A percentile compares a stretch with the other conserved stretches of the same genome.
Evolutionary conservation across 2,329 filamentous ascomycete species (phyloP).

Genomic region (Pseudocercospora pini-densiflorae): DNA sequence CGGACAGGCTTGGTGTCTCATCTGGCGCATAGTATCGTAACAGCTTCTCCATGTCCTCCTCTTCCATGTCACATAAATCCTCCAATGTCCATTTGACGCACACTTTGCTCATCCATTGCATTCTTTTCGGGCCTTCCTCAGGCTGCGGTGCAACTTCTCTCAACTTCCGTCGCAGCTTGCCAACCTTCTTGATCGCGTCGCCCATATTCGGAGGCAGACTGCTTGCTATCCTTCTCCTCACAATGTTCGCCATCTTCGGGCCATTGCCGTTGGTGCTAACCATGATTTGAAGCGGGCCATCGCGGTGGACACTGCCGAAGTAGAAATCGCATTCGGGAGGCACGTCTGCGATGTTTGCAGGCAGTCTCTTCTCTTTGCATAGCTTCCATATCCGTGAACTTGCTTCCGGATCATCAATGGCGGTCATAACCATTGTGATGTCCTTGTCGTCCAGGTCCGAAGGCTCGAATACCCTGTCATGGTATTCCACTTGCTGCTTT

Average conservation of each 20-base stretch:
- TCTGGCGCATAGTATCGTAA: constrained; percentile 70
- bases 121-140: constrained; percentile 81
- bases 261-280: constrained; percentile 98
- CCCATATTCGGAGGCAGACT: constrained; percentile 79
- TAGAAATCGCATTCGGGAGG: constrained; percentile 98
- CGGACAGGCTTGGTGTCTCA: constrained; percentile 48
- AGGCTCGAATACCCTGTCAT: constrained; percentile 83
- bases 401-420: constrained; percentile 91
- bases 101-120: constrained; percentile 94
- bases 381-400: constrained; percentile 90
- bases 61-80: constrained; percentile 79
- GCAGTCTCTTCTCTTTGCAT: constrained; percentile 81
- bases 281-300: constrained; percentile 97
- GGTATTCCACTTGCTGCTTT: constrained; percentile 74
- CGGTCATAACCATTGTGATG: constrained; percentile 85
- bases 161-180: constrained; percentile 76
- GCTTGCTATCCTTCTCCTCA: constrained; percentile 79
- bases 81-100: constrained; percentile 86
- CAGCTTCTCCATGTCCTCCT: constrained; percentile 81
- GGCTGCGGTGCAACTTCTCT: constrained; percentile 73
- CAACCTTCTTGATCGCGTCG: constrained; percentile 83
- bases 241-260: constrained; percentile 84
- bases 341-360: constrained; percentile 96
- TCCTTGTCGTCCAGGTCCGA: constrained; percentile 75
- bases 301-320: constrained; percentile 93